Base-by-base conservation (phyloP, 2,329 filamentous ascomycete species). In the Pleomassaria siparia region DNA sequence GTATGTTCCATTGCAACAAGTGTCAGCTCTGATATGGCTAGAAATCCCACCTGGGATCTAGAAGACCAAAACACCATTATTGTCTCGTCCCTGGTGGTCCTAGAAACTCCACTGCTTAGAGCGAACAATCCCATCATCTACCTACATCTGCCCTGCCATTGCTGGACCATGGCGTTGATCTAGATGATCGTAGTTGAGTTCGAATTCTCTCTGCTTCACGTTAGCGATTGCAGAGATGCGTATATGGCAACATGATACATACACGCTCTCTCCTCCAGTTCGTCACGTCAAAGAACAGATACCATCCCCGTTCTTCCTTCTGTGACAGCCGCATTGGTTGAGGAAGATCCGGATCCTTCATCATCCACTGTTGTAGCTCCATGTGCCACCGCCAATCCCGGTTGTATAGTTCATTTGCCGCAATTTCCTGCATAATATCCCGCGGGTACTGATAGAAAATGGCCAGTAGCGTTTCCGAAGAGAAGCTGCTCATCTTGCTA, bases 381-480 rank as follows among this genome's bases (percentile, higher is more conserved):
- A 75, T 80, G 67, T 81, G 78, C 73, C 77, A 81, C 42, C 78
- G 70, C 78, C 78, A 81, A 51, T 78, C 76, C 25, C 76, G 73
- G 25, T 70, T 70, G 58, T 74, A 70, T 60, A 87, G 69, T 62
- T 87, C 84, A 47, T 79, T 76, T 7, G 84, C 84, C 5, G 83
- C 84, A 37, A 84, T 72, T 61, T 87, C 84, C 62, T 87, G 84
- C 64, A 83, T 75, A 46, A 85, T 78, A 59, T 86, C 83, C 49
- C 81, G 75, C 12, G 84, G 83, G 72, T 82, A 80, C 53, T 82
- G 83, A 70, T 86, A 87, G 74, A 87, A 87, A 50, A 87, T 85
- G 62, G 82, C 84, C 63, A 87, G 85, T 4, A 87, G 73, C 0
- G 84, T 87, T 63, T 87, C 84, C 54, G 83, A 77, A 33, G 76